Base-by-base conservation (phyloP, 148 eudicot genomes). In the Chenopodium quinoa region DNA sequence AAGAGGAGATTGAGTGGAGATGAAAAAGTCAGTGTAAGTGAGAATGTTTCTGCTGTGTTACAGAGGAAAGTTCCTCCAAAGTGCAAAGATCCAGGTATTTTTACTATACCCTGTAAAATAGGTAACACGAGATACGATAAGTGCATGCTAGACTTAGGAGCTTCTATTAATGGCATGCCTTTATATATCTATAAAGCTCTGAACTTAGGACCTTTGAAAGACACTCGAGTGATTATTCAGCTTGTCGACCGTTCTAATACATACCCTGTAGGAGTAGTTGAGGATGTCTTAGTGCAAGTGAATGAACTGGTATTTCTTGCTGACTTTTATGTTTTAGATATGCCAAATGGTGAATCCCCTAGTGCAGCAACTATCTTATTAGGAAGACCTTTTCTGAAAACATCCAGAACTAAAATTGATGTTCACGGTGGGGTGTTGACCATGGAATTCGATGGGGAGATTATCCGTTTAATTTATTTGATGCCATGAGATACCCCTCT, bases 31-130 rank as follows among this genome's bases (percentile, higher is more conserved):
- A 69, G 40, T 1, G 54, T 82, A 19, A 75, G 52, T 0, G 80
- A 82, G 47, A 76, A 82, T 17, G 46, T 82, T 0, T 76, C 31
- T 37, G 73, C 31, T 19, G 79, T 81, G 0, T 4, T 74, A 6
- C 74, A 81, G 56, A 48, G 44, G 17, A 82, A 75, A 34, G 13
- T 66, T 2, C 69, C 84, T n/a, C 84, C 75, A 0, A 82, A 82
- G 17, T 37, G 67, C 8, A 67, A 65, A 11, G 79, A 82, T 60
- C 79, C 67, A 4, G 68, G 79, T 19, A 81, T 50, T 64, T 81
- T 81, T 67, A 17, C 69, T 17, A 37, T 76, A 2, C 78, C 68
- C 9, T 56, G 78, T 20, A 58, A 1, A 19, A 76, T 58, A 56
- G 78, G 68, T 1, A 58, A 58, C 10, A 76, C 4, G 34, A 60